These are phyloP conservation scores for Suillus placidus DNA, from an alignment of 768 basidiomycete species.

Conservation along the genomic window DNA sequence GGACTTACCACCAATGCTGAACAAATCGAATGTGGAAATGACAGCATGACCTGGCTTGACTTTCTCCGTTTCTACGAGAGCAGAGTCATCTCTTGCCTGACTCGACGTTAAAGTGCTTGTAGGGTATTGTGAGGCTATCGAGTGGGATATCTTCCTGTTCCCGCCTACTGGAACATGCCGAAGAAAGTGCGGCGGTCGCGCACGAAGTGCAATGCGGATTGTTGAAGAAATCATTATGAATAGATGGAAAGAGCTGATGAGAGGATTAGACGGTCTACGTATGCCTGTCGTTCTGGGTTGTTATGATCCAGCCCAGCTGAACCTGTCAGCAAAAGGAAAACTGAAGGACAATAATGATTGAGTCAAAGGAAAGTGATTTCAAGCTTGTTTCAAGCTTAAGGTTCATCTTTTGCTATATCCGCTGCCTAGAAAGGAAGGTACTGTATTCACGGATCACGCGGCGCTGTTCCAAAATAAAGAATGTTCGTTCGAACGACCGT, in stretches of 20 bases:
- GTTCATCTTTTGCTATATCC: neutral
- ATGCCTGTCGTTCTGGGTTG: slow-evolving; percentile 3
- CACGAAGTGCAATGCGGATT: slow-evolving; percentile 13
- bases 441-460: slow-evolving; percentile 2
- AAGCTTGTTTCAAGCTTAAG: too few relatives aligned
- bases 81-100: slow-evolving; percentile 9
- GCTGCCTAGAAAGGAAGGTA: slow-evolving; percentile 12
- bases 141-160: slow-evolving; percentile 22
- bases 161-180: slow-evolving; percentile 2
- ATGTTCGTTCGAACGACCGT: neutral
- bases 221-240: slow-evolving; percentile 14
- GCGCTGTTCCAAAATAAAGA: neutral
- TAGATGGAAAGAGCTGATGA: neutral
- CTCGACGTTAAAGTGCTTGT: slow-evolving; percentile 10
- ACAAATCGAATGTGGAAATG: slow-evolving; percentile 91
- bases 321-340: neutral
- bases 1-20: slow-evolving; percentile 81
- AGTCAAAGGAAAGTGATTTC: neutral
- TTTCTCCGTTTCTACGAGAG: slow-evolving; percentile 14
- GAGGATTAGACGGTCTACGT: neutral
- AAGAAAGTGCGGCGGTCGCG: neutral
- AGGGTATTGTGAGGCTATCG: slow-evolving; percentile 8
- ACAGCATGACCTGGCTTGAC: slow-evolving; percentile 77
- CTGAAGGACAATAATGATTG: neutral
- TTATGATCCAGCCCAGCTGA: slow-evolving; percentile 3